Base-by-base conservation (phyloP, 2,329 filamentous ascomycete species). In the Paecilomyces variotii region DNA sequence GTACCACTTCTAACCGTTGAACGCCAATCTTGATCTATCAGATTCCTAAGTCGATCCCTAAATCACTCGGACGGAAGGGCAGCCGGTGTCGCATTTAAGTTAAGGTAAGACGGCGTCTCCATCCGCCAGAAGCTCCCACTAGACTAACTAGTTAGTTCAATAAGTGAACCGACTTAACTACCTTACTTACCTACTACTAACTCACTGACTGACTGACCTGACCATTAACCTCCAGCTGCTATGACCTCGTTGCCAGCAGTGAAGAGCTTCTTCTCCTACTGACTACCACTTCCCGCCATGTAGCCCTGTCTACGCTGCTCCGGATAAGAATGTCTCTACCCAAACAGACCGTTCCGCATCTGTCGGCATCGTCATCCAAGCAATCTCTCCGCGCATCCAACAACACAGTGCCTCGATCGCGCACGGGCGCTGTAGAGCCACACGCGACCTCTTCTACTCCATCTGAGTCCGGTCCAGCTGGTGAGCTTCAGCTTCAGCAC, bases 271-370 rank as follows among this genome's bases (percentile, higher is more conserved):
- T 45, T 24, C 24, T 26, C 25, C 50, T 52, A 52, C 25, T 28
- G 25, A 52, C 12, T 7, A 52, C 45, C 27, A 35, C 28, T 27
- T 39, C 56, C 60, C 53, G 39, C 53, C 59, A 73, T 73, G 71
- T 72, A 74, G 68, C 61, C 54, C 57, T 30, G 39, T 45, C 39
- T 45, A 45, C n/a, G 52, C 57, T 50, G 25, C 55, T 57, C 63
- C 60, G 62, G 67, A 67, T 19, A 7, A 45, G 39, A 55, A 75
- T 75, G 73, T 74, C 73, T 67, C 61, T 72, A 57, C 66, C 66
- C 52, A 71, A 67, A 55, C 64, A 68, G 54, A 65, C 64, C 24
- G 58, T 62, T 54, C 56, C 58, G 30, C 50, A 64, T 14, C 58
- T 67, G 19, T 69, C 72, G 19, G 67, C 70, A 6, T 69, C 70